Evolutionary conservation across 208 protist genomes (phyloP).

Genomic region (Leishmania martiniquensis): DNA sequence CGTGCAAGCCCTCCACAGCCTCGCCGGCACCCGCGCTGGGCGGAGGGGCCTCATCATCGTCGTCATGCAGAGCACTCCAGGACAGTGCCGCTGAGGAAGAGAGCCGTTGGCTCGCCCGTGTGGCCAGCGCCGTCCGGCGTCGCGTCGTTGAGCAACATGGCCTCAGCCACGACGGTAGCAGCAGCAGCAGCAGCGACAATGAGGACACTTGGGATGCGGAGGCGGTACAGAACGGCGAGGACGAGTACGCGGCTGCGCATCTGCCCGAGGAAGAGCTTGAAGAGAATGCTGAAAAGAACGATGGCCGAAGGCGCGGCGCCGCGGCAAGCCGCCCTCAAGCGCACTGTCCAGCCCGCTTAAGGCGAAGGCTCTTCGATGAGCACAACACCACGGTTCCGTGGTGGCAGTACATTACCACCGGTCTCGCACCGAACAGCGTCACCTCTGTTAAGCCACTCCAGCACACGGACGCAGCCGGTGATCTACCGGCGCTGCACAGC

Average conservation of each 20-base stretch:
- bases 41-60: background rate
- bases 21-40: background rate
- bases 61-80: background rate
- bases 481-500: constrained; percentile 70
- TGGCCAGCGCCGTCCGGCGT: constrained; percentile 14
- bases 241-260: background rate
- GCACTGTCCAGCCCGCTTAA: constrained; percentile 3
- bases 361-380: constrained; percentile 46
- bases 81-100: background rate
- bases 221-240: background rate
- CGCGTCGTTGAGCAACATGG: constrained; percentile 17
- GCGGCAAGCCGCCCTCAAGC: background rate
- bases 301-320: background rate
- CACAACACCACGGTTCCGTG: constrained; percentile 63
- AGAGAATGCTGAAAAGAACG: background rate
- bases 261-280: background rate
- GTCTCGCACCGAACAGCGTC: constrained; percentile 48
- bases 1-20: background rate
- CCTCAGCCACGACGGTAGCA: constrained; percentile 19
- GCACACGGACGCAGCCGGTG: constrained; percentile 38
- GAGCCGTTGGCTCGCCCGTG: background rate
- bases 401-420: constrained; percentile 86
- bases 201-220: constrained; percentile 1
- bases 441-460: constrained; percentile 62
- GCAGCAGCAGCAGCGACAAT: constrained; percentile 2